Base-by-base conservation (phyloP, 495 filamentous ascomycete genomes). In the Lepraria neglecta region DNA sequence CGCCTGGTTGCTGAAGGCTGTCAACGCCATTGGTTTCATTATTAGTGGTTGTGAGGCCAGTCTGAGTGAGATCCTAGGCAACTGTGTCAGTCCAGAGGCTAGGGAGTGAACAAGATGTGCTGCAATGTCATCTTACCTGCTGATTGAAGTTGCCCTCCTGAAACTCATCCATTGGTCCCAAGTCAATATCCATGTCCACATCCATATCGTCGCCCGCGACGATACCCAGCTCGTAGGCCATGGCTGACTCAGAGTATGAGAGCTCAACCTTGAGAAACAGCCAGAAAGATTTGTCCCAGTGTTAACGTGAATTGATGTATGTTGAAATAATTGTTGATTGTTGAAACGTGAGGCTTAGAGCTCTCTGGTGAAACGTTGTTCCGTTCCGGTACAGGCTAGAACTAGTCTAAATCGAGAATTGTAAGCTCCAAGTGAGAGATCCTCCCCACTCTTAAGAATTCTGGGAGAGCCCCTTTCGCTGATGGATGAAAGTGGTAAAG, bases 181-280 rank as follows among this genome's bases (percentile, higher is more conserved):
- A 69, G 61, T 70, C 73, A 68, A 76, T 75, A 45, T 71, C 68
- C 73, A 75, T 78, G 38, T 65, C 70, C 67, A 76, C 70, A 48
- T 74, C 66, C 70, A 72, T 77, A 17, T 67, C 67, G 70, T 72
- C 76, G 31, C 69, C 71, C 19, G 67, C 65, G 69, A 71, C 72
- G 35, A 15, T 38, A n/a, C 11, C 15, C 31, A 54, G 31, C 1
- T 19, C 51, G 51, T 54, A 38, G 31, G 31, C 38, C 48, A 53
- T 43, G n/a, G 24, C 38, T 17, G 48, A 53, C 21, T 43, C 21
- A 10, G 47, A 30, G 3, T 30, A 44, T 52, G 38, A 44, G 4
- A 24, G 2, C 27, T 50, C 27, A 21, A 45, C 31, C 17, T 4
- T 11, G 46, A 33, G n/a, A 15, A 51, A 6, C 7, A 38, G 12